Percentiles rank a stretch among this genome's conserved stretches.
These are phyloP conservation scores for Corynascus novoguineensis DNA, from an alignment of 495 filamentous ascomycete species.

Conservation along the genomic window DNA sequence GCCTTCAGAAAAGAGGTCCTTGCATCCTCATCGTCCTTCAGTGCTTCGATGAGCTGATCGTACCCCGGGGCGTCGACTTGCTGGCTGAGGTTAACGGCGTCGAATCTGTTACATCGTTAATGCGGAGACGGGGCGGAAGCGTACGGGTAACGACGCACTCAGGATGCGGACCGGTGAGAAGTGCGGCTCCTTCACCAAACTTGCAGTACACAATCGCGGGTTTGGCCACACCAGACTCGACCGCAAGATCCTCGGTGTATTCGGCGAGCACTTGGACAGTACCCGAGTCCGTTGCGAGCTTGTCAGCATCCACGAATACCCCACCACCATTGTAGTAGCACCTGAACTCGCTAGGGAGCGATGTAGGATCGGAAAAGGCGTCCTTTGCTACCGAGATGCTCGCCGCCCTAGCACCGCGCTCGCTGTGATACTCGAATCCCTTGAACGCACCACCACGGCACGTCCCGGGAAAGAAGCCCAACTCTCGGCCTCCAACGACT, in stretches of 20 bases:
- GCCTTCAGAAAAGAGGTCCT: conserved; percentile 75
- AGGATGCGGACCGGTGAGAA: conserved; percentile 87
- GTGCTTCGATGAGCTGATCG: conserved; percentile 57
- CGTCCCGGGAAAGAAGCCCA: conserved; percentile 79
- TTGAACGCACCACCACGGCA: conserved; percentile 84
- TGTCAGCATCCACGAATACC: conserved; percentile 78
- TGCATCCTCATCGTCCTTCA: conserved; percentile 64
- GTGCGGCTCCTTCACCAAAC: conserved; percentile 72
- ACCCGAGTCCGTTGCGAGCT: conserved; percentile 42
- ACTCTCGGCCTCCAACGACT: conserved; percentile 79
- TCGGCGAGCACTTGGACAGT: conserved; percentile 78
- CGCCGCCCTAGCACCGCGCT: conserved; percentile 73
- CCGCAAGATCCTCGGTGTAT: conserved; percentile 69
- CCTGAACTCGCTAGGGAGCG: conserved; percentile 59
- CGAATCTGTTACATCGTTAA: conserved; percentile 58
- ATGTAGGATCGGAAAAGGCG: conserved; percentile 44
- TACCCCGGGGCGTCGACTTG: conserved; percentile 60
- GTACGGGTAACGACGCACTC: conserved; percentile 57
- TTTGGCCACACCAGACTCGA: conserved; percentile 62
- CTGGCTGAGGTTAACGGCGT: conserved; percentile 66
- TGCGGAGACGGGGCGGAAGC: neutral
- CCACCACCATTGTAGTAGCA: conserved; percentile 95
- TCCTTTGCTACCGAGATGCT: conserved; percentile 60
- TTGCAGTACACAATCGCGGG: conserved; percentile 87
- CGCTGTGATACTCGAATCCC: conserved; percentile 88